These are phyloP conservation scores for Botrytis paeoniae DNA, from an alignment of 2,329 filamentous ascomycete genomes.

Conservation along the genomic window DNA sequence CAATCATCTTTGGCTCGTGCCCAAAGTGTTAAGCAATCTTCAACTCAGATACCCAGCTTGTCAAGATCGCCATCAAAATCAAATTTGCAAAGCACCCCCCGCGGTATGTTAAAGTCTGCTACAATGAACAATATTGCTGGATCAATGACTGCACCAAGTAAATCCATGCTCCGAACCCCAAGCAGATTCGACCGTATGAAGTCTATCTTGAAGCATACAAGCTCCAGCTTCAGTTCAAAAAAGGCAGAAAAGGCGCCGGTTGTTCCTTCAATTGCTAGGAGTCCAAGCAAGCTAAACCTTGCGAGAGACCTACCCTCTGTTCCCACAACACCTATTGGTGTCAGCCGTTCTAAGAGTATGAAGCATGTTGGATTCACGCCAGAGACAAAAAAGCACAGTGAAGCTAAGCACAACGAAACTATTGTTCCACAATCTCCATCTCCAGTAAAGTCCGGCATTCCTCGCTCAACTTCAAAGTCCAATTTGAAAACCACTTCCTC, in stretches of 20 bases:
- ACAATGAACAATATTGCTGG: conserved; percentile 47
- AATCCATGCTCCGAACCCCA: conserved; percentile 29
- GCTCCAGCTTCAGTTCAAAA: conserved; percentile 26
- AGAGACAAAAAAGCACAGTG: conserved; percentile 53
- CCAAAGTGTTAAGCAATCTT: conserved; percentile 53
- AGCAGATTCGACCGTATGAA: conserved; percentile 49
- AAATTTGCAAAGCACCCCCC: conserved; percentile 42
- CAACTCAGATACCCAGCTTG: conserved; percentile 45
- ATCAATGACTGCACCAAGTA: conserved; percentile 34
- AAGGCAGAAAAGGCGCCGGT: conserved; percentile 27
- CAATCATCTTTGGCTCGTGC: conserved; percentile 68
- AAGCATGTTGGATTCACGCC: conserved; percentile 83
- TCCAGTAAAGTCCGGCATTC: conserved; percentile 50
- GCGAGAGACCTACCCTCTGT: conserved; percentile 53
- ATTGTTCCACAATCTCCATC: conserved; percentile 52
- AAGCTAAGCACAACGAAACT: conserved; percentile 42
- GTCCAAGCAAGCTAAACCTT: conserved; percentile 48
- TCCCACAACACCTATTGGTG: conserved; percentile 55
- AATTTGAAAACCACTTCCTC: conserved; percentile 28
- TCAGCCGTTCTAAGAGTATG: conserved; percentile 51
- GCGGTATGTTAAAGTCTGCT: conserved; percentile 52
- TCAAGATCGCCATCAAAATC: conserved; percentile 55
- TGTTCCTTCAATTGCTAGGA: conserved; percentile 36
- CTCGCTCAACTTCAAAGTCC: conserved; percentile 43
- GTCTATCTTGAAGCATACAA: conserved; percentile 50